Evolutionary conservation across 352 stramenopile genomes (phyloP).

Genomic region (Globisporangium nodosum): DNA sequence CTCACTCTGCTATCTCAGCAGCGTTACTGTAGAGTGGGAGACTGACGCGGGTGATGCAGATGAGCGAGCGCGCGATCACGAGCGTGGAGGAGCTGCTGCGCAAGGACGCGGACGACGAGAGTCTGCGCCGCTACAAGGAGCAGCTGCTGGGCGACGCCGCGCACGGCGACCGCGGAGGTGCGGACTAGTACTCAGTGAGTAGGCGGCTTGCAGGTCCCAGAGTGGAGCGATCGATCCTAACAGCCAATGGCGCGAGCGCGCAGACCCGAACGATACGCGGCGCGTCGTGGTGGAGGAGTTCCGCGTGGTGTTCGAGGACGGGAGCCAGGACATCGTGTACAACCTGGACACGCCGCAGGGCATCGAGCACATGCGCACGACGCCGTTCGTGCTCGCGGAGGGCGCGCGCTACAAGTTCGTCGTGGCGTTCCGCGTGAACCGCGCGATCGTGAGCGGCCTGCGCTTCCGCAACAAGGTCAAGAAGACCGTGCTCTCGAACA

Average conservation of each 20-base stretch:
- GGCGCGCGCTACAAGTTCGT: conserved; percentile 79
- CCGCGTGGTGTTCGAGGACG: conserved; percentile 81
- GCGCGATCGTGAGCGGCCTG: conserved; percentile 77
- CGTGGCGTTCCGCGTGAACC: conserved; percentile 83
- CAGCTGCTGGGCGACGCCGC: conserved; percentile 70
- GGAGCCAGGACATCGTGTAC: conserved; percentile 58
- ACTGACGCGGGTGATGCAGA: conserved; percentile 19
- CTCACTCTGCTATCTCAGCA: background rate
- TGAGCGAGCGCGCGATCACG: conserved; percentile 53
- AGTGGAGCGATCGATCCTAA: no score
- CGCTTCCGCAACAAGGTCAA: conserved; percentile 86
- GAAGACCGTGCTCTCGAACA: conserved; percentile 69
- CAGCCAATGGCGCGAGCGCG: background rate
- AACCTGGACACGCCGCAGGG: conserved; percentile 60
- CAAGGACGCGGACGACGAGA: conserved; percentile 81
- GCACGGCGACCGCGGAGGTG: conserved; percentile 75
- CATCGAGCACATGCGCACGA: conserved; percentile 65
- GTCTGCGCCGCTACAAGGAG: conserved; percentile 82
- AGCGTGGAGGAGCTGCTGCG: conserved; percentile 70
- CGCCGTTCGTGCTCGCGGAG: conserved; percentile 71
- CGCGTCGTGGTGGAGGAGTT: conserved; percentile 85
- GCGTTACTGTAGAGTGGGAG: background rate
- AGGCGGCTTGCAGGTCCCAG: no score
- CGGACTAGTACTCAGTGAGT: background rate
- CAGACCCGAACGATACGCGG: conserved; percentile 52